Evolutionary conservation across 1,284 basidiomycete genomes (phyloP).

Genomic region (Irpex rosettiformis): DNA sequence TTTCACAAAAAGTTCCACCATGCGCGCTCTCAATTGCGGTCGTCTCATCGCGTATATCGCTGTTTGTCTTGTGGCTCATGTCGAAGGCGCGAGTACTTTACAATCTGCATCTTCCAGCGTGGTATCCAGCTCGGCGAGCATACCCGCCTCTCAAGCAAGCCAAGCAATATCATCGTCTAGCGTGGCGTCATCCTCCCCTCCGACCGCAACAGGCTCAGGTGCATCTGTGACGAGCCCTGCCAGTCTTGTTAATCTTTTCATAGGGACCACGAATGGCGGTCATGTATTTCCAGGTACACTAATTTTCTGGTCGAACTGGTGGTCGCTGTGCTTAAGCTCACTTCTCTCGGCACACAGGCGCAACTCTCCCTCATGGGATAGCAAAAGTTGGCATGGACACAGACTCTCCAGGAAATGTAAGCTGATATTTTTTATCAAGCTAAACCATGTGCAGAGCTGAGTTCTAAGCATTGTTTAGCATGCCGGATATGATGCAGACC

Average conservation of each 20-base stretch:
- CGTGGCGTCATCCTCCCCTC: constrained; percentile 9
- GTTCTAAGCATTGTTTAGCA: constrained; percentile 35
- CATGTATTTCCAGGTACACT: constrained; percentile 57
- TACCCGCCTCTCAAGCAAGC: background rate
- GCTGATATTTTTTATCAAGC: constrained; percentile 5
- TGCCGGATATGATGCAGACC: constrained; percentile 53
- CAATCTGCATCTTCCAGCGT: background rate
- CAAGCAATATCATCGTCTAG: background rate
- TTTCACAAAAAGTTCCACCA: background rate
- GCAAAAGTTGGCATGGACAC: constrained; percentile 65
- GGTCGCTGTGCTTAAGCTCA: background rate
- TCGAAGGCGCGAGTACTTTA: background rate
- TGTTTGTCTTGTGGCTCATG: background rate
- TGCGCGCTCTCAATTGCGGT: background rate
- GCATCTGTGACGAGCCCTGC: constrained; percentile 24
- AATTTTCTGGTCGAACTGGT: background rate
- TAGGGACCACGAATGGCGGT: constrained; percentile 56
- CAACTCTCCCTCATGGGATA: constrained; percentile 66
- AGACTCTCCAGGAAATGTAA: constrained; percentile 56
- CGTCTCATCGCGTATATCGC: background rate
- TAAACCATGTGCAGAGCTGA: background rate
- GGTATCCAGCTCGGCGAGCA: background rate
- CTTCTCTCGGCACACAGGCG: constrained; percentile 33
- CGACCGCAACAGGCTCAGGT: background rate
- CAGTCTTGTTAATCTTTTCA: constrained; percentile 49